These are phyloP conservation scores for Chimonanthus praecox DNA, from an alignment of 164 flowering plant genomes.

Conservation along the genomic window DNA sequence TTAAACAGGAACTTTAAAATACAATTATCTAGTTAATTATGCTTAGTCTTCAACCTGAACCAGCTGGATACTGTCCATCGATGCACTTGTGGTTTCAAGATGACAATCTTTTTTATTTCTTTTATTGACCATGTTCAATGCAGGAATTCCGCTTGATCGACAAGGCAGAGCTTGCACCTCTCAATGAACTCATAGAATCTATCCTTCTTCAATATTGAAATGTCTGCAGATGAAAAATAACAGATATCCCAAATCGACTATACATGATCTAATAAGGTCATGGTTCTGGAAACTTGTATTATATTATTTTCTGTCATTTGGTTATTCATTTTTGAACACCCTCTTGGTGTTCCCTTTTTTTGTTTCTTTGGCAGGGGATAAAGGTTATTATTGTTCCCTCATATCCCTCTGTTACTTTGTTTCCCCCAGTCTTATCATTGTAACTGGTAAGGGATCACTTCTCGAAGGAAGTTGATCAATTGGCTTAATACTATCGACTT, in stretches of 20 bases:
- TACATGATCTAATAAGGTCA: not conserved
- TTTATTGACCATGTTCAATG: constrained; percentile 9
- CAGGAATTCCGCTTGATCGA: constrained; percentile 76
- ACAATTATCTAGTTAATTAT: too few species aligned
- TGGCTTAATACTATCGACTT: not conserved
- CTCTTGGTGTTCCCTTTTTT: not conserved
- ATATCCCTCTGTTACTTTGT: not conserved
- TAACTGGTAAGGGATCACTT: not conserved
- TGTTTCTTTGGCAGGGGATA: not conserved
- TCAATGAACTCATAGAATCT: constrained; percentile 56
- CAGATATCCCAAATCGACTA: not conserved
- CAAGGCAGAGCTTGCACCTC: constrained; percentile 68
- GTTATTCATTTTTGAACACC: not conserved
- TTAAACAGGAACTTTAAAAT: too few species aligned
- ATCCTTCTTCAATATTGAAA: constrained; percentile 20
- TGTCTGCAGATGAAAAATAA: not conserved
- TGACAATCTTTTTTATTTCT: not conserved
- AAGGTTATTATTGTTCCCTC: not conserved
- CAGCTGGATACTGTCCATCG: too few species aligned
- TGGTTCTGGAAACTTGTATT: not conserved
- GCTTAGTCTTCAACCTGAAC: too few species aligned
- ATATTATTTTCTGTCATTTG: not conserved
- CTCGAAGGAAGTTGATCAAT: not conserved
- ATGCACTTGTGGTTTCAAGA: too few species aligned
- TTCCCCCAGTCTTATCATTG: not conserved